Conservation (phyloP, 768 basidiomycete species). For the Tulasnella sp. region DNA sequence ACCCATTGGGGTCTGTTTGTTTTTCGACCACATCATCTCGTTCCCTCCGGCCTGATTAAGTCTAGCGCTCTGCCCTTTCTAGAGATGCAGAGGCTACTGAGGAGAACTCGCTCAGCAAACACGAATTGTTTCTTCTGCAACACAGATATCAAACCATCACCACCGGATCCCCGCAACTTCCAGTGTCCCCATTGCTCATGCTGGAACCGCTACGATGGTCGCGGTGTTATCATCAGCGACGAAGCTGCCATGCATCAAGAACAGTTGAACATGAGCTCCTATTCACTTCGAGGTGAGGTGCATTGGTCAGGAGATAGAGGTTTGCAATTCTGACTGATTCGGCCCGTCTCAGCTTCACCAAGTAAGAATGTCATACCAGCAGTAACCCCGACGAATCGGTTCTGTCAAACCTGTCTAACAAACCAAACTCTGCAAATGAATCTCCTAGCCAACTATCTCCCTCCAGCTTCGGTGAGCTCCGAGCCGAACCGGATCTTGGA, state of each 20-base stretch:
- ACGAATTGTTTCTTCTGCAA: conserved; percentile 34
- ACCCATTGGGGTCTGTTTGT: neutral
- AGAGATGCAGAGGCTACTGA: conserved; percentile 6
- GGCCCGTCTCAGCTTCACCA: conserved; percentile 52
- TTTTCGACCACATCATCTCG: conserved; percentile 16
- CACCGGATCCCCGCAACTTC: conserved; percentile 27
- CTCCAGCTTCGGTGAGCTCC: conserved; percentile 62
- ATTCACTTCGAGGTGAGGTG: conserved; percentile 61
- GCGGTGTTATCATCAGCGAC: conserved; percentile 76
- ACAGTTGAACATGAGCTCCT: conserved; percentile 61
- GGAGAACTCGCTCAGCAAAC: neutral
- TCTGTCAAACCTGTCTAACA: conserved; percentile 87
- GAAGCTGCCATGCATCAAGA: conserved; percentile 88
- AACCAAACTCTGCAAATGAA: conserved; percentile 87
- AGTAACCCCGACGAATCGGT: conserved; percentile 46
- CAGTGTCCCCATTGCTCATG: conserved; percentile 33
- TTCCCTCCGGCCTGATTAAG: neutral
- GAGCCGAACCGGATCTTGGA: neutral
- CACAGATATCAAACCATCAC: conserved; percentile 18
- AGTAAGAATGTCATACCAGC: conserved; percentile 67
- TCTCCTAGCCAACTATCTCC: conserved; percentile 85
- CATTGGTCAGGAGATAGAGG: neutral
- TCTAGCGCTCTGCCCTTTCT: neutral
- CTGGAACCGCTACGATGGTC: conserved; percentile 68
- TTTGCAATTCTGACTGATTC: conserved; percentile 3